Base-by-base conservation (phyloP, 1,284 basidiomycete genomes). In the Mycena citricolor region DNA sequence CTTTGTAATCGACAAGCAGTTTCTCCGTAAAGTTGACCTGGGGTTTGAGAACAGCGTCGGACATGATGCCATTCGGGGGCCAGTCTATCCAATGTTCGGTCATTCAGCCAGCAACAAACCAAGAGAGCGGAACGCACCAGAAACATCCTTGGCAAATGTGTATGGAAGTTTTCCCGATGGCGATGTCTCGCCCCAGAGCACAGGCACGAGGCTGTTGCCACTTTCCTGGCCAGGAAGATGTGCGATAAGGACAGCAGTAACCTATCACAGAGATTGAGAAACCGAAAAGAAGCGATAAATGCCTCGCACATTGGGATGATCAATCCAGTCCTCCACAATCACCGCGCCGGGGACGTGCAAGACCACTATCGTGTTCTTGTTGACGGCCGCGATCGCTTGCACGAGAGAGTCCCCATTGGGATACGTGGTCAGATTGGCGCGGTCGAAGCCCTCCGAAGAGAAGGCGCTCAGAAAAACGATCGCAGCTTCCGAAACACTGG, bases 151-250 rank as follows among this genome's bases (percentile, higher is more conserved):
- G 23, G 25, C 44, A 16, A 47, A 17, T 1, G 80, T 80, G 59
- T 78, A 80, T 3, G 80, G 74, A 16, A 85, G 60, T 38, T 74
- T 68, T 3, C 72, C 82, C 25, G 61, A 74, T 1, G 81, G 81
- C 54, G 76, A 79, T 55, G 72, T 71, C 13, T 58, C 57, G 2
- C 72, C 78, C 43, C 69, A 80, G 19, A 81, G 57, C 10, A 81
- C 62, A 37, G 80, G 57, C 8, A 55, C 31, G 16, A 66, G 55
- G 1, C 55, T 55, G 32, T 47, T 53, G 0, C 83, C 82, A 12
- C 71, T 69, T 57, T 84, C 79, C 28, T 42, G 42, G 4, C 51
- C 42, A 8, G 48, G 48, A 28, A 46, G 39, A 39, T 39, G 43
- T 8, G 45, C 45, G 17, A 44, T 33, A 8, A 47, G n/a, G 23